A percentile compares a stretch with the other conserved stretches of the same genome.
phyloP scores from a whole-genome alignment of 257 asterid genomes.

The Henckelia pumila region DNA sequence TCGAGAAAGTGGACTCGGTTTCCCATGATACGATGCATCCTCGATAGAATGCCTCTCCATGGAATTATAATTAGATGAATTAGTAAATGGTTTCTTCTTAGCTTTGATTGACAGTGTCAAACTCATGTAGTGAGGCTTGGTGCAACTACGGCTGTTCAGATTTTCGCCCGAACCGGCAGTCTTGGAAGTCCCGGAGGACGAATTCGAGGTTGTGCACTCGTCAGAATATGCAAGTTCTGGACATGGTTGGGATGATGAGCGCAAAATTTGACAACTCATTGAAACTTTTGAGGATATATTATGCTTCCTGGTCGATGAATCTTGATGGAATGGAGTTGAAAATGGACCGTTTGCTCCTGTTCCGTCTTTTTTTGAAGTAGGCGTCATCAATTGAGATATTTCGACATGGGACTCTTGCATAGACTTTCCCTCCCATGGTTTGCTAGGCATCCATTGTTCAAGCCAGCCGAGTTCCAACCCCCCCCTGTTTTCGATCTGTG shows the following conservation, averaged over 20 bases:
- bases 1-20: constrained; percentile 64
- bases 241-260: constrained; percentile 37
- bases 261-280: constrained; percentile 10
- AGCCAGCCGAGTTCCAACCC: not conserved
- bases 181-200: constrained; percentile 63
- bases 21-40: constrained; percentile 39
- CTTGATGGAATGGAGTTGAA: no score
- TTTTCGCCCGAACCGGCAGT: constrained; percentile 47
- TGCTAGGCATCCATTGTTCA: not conserved
- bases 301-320: not conserved
- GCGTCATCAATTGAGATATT: constrained; percentile 6
- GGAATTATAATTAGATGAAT: constrained; percentile 22
- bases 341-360: not conserved
- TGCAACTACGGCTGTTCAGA: constrained; percentile 24
- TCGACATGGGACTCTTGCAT: constrained; percentile 33
- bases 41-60: constrained; percentile 55
- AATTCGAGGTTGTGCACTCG: constrained; percentile 68
- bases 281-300: constrained; percentile 15
- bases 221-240: constrained; percentile 45
- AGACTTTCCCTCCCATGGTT: constrained; percentile 46
- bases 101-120: constrained; percentile 47
- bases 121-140: constrained; percentile 69
- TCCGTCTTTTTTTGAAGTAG: constrained; percentile 13
- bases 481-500: not conserved
- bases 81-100: constrained; percentile 33